Evolutionary conservation across 2,329 filamentous ascomycete genomes (phyloP).

Genomic region (Aspergillus sp.): DNA sequence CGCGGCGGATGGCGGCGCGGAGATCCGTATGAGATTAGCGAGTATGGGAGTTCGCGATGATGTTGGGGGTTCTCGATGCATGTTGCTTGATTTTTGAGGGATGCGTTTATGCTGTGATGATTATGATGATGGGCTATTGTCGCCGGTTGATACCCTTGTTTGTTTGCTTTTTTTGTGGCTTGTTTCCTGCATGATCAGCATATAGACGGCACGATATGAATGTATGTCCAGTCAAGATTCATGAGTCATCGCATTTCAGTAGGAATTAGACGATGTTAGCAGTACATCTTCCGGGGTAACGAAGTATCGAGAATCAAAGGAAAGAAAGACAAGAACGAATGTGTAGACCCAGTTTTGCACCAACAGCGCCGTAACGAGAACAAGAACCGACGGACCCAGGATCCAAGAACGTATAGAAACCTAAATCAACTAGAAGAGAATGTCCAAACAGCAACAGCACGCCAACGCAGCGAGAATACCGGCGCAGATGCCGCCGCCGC

Average conservation of each 20-base stretch:
- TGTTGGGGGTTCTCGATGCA: background rate
- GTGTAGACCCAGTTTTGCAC: background rate
- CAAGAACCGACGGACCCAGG: background rate
- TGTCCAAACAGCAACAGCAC: conserved; percentile 51
- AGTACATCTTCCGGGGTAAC: background rate
- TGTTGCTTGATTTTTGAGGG: background rate
- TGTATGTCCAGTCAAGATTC: background rate
- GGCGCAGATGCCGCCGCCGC: conserved; percentile 43
- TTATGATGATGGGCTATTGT: background rate
- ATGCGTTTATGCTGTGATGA: background rate
- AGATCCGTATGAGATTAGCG: conserved; percentile 40
- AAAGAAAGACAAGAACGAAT: conserved; percentile 8
- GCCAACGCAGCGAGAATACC: conserved; percentile 47
- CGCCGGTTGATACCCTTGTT: background rate
- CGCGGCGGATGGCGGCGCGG: conserved; percentile 49
- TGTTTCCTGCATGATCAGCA: background rate
- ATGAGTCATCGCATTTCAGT: conserved; percentile 2
- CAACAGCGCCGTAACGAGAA: conserved; percentile 5
- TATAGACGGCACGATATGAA: background rate
- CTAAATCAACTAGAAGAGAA: conserved; percentile 33
- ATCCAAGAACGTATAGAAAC: background rate
- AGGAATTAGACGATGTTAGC: background rate
- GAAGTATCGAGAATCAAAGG: background rate
- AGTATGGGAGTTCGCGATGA: conserved; percentile 14
- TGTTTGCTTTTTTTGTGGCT: background rate